A percentile compares a stretch with the other conserved stretches of the same genome.
These are phyloP conservation scores for Byssochlamys sp. DNA, from an alignment of 2,329 filamentous ascomycete genomes.

Conservation along the genomic window DNA sequence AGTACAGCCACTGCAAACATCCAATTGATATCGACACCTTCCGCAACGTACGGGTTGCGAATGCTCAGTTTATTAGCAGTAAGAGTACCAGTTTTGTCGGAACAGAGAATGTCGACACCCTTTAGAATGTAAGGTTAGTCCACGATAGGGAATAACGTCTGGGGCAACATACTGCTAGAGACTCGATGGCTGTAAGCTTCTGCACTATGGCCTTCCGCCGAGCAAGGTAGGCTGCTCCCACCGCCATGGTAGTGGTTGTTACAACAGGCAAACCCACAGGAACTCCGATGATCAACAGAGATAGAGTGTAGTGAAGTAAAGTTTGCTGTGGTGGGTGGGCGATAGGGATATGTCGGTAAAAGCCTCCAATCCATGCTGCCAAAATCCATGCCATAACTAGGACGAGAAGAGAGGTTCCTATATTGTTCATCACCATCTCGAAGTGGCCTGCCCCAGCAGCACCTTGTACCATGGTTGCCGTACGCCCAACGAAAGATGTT, in stretches of 20 bases:
- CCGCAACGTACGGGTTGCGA: slow-evolving; percentile 65
- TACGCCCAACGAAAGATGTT: slow-evolving; percentile 67
- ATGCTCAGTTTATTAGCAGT: slow-evolving; percentile 56
- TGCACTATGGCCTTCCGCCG: slow-evolving; percentile 72
- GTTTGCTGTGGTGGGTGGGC: slow-evolving; percentile 47
- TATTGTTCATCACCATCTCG: slow-evolving; percentile 74
- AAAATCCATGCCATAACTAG: slow-evolving; percentile 70
- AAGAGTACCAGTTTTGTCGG: slow-evolving; percentile 74
- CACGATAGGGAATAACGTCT: slow-evolving; percentile 1
- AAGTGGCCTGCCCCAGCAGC: slow-evolving; percentile 69
- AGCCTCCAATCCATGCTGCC: slow-evolving; percentile 65
- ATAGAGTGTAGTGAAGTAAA: slow-evolving; percentile 58
- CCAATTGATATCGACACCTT: slow-evolving; percentile 70
- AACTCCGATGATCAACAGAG: slow-evolving; percentile 68
- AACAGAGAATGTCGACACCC: slow-evolving; percentile 68
- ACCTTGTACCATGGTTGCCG: slow-evolving; percentile 61
- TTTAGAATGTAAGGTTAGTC: slow-evolving; percentile 8
- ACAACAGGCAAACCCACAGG: slow-evolving; percentile 71
- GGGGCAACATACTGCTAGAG: slow-evolving; percentile 47
- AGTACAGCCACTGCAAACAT: slow-evolving; percentile 73
- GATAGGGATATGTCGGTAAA: slow-evolving; percentile 62
- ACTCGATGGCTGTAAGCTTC: slow-evolving; percentile 70
- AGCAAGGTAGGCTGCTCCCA: slow-evolving; percentile 66
- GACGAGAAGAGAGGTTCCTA: slow-evolving; percentile 62
- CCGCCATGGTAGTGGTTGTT: slow-evolving; percentile 66